Base-by-base conservation (phyloP, 306 rosid species). In the Casuarina equisetifolia region DNA sequence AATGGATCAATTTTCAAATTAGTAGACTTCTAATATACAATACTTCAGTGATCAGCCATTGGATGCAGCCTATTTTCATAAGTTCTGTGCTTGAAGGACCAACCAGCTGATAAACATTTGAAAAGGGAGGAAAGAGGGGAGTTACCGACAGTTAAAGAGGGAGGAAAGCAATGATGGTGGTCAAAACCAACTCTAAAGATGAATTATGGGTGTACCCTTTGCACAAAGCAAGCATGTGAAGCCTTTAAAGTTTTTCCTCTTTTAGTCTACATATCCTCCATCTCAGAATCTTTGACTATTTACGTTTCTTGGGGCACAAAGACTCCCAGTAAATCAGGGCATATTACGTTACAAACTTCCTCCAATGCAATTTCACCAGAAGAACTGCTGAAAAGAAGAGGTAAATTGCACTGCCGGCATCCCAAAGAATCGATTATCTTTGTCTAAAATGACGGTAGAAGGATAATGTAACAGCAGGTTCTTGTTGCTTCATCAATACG, bases 271-370 rank as follows among this genome's bases (percentile, higher is more conserved):
- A 40, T 44, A 57, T 15, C 59, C 72, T 43, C 68, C 51, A 51
- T 52, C 75, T 67, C 66, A 32, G 76, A 45, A 82, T 82, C 79
- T 68, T 84, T 80, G 87, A 84, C 82, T 2, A 70, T 80, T 61
- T 16, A 70, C 48, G 58, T 68, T 50, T 64, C 58, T 43, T 57
- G 25, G 12, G 40, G 50, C 70, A 16, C 5, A 15, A 15, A 32
- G 32, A 16, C 35, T 32, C 13, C 3, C 42, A 16, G 17, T 4
- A 57, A 1, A 16, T n/a, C 9, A 9, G 4, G 10, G 5, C 15
- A 13, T 12, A 15, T 16, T 62, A 62, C 6, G 25, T 40, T 13
- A 64, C 46, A 40, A 40, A 17, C 70, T 39, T 17, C 40, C 70
- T 39, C 49, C 32, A 25, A 2, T 16, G 3, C 43, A 61, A 61